Conservation (phyloP, 208 protist species). For the Leishmania aethiopica region DNA sequence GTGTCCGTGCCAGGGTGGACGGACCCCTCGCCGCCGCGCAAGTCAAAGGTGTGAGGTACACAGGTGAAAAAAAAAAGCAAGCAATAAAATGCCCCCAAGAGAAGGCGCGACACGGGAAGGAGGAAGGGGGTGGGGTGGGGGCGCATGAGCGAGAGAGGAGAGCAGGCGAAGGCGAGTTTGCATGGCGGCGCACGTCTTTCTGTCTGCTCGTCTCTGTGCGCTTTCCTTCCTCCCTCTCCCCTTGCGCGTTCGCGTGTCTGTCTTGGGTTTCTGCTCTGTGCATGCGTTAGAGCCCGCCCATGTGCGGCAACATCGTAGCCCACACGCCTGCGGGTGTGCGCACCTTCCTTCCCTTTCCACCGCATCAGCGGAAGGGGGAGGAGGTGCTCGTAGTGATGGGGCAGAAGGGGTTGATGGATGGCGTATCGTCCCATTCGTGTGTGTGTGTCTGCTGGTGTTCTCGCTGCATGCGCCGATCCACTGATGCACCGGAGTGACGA, state of each 20-base stretch:
- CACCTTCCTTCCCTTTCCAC: not conserved
- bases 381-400: no score
- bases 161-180: not conserved
- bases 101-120: not conserved
- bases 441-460: not conserved
- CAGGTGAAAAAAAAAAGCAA: not conserved
- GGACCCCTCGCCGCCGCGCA: conserved; percentile 8
- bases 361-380: no score
- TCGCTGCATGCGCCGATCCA: not conserved
- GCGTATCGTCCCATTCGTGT: not conserved
- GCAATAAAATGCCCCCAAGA: no score
- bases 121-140: not conserved
- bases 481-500: not conserved
- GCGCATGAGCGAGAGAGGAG: not conserved
- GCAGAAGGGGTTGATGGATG: no score
- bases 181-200: not conserved
- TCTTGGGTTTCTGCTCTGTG: not conserved
- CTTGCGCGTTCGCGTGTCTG: not conserved
- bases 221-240: not conserved
- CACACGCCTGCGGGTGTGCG: not conserved
- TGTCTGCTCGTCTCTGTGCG: not conserved
- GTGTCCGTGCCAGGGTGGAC: conserved; percentile 57
- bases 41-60: conserved; percentile 25
- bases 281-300: no score
- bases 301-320: not conserved